Conservation (phyloP, 2,329 filamentous ascomycete species). For the Monosporascus sp. region DNA sequence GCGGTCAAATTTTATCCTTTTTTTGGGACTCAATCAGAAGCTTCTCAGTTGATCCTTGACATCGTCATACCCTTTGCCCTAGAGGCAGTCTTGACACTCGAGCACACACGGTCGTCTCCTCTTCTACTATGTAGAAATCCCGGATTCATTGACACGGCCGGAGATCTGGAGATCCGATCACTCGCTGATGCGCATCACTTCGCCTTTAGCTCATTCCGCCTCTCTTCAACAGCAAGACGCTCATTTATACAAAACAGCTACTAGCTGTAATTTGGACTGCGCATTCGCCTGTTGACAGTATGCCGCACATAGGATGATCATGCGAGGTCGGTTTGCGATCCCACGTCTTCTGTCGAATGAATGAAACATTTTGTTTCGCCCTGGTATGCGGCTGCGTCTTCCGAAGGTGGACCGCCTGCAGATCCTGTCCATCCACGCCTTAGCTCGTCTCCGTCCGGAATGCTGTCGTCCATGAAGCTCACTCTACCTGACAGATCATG, state of each 20-base stretch:
- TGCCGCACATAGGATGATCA: background rate
- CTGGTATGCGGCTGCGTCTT: conserved; percentile 10
- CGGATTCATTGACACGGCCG: too few species aligned
- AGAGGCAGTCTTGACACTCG: too few species aligned
- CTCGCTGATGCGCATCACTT: background rate
- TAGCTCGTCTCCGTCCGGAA: conserved; percentile 9
- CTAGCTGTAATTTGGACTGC: background rate
- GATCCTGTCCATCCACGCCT: conserved; percentile 7
- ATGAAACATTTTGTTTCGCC: background rate
- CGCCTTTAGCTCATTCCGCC: background rate
- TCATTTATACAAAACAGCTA: background rate
- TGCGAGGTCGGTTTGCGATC: background rate
- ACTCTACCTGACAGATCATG: conserved; percentile 21
- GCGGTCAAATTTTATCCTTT: background rate
- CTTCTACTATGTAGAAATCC: too few species aligned
- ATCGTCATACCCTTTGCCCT: too few species aligned
- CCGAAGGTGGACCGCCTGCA: conserved; percentile 8
- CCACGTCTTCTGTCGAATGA: background rate
- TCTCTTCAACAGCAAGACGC: background rate
- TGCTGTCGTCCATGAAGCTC: conserved; percentile 13
- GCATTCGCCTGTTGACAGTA: background rate
- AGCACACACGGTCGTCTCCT: too few species aligned
- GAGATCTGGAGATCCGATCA: background rate
- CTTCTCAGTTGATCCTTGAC: background rate
- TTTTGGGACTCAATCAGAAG: background rate